phyloP scores from a whole-genome alignment of 2,329 filamentous ascomycete species.

The Curvularia hawaiiensis region DNA sequence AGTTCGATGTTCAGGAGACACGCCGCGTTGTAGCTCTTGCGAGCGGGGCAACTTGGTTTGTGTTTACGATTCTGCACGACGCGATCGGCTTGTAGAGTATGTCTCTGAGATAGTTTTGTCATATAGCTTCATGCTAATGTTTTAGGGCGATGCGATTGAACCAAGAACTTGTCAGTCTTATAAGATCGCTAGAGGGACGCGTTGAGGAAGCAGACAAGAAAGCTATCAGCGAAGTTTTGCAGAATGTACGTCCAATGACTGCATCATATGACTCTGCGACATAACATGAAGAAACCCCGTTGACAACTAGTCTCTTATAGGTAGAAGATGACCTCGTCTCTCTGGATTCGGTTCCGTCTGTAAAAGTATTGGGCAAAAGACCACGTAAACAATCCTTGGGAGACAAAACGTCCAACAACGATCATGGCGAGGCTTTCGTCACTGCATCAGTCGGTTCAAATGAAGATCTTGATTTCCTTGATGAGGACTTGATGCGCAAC shows the following conservation, averaged over 20 bases:
- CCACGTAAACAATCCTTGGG: slow-evolving; percentile 5
- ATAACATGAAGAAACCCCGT: background rate
- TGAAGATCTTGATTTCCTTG: slow-evolving; percentile 35
- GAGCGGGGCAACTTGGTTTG: slow-evolving; percentile 19
- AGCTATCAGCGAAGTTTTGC: slow-evolving; percentile 24
- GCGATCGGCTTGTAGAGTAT: slow-evolving; percentile 33
- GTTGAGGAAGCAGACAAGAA: slow-evolving; percentile 22
- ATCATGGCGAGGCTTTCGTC: slow-evolving; percentile 27
- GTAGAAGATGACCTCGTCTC: slow-evolving; percentile 27
- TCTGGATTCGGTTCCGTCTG: background rate
- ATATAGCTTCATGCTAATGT: background rate
- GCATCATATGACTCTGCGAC: background rate
- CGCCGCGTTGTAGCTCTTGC: slow-evolving; percentile 28
- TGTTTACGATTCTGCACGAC: slow-evolving; percentile 31
- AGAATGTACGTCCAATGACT: slow-evolving; percentile 19
- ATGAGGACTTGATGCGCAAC: slow-evolving; percentile 38
- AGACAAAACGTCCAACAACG: background rate
- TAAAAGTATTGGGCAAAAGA: slow-evolving; percentile 23
- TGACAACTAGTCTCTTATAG: slow-evolving; percentile 9
- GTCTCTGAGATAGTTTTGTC: background rate
- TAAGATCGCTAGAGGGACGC: slow-evolving; percentile 24
- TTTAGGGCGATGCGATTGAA: slow-evolving; percentile 30
- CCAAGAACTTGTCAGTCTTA: slow-evolving; percentile 21
- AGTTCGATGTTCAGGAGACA: slow-evolving; percentile 33
- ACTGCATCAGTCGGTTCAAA: slow-evolving; percentile 36